A percentile compares a stretch with the other conserved stretches of the same genome.
phyloP scores from a whole-genome alignment of 2,329 filamentous ascomycete species.

The Ophiostoma sp. region DNA sequence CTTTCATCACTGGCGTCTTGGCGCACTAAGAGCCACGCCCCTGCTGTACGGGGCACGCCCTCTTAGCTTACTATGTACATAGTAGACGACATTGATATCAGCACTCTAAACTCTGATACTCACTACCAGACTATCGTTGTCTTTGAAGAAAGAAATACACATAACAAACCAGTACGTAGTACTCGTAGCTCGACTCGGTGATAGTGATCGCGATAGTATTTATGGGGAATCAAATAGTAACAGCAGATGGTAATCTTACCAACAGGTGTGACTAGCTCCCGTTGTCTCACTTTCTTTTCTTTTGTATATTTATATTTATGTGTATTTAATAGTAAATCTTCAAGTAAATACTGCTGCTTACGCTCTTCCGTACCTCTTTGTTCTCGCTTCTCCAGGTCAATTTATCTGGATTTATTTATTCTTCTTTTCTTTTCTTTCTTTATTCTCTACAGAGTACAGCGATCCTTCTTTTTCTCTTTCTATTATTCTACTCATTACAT shows the following conservation, averaged over 20 bases:
- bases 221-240: neutral
- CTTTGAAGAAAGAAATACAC: slow-evolving; percentile 7
- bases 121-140: neutral
- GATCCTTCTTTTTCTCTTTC: neutral
- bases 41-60: neutral
- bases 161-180: neutral
- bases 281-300: slow-evolving; percentile 11
- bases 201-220: neutral
- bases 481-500: slow-evolving; percentile 17
- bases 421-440: slow-evolving; percentile 2
- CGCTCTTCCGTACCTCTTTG: neutral
- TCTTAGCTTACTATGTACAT: too few relatives aligned
- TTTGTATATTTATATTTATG: neutral
- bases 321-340: neutral
- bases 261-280: slow-evolving; percentile 8
- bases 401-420: neutral
- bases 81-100: neutral
- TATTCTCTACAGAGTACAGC: neutral
- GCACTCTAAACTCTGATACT: neutral
- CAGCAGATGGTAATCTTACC: slow-evolving; percentile 6
- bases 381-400: slow-evolving; percentile 2
- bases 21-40: neutral
- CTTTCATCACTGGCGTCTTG: neutral
- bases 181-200: neutral
- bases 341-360: neutral